Evolutionary conservation across 495 filamentous ascomycete species (phyloP).

Genomic region (Aspergillus egyptiacus): DNA sequence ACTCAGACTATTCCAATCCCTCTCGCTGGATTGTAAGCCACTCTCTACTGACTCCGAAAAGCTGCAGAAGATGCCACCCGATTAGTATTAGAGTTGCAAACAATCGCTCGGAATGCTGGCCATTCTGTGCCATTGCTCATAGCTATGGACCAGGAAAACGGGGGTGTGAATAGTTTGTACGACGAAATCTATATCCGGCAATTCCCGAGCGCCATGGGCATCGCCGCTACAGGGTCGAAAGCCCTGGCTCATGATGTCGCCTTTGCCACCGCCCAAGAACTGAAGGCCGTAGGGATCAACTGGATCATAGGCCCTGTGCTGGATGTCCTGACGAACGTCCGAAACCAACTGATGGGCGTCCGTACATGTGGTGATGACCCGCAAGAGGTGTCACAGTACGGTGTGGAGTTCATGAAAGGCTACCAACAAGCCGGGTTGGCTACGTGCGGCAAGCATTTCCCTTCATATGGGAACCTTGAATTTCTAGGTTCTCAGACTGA

Average conservation of each 20-base stretch:
- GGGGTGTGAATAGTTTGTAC: slow-evolving; percentile 87
- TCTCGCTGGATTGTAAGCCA: no score
- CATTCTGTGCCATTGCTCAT: slow-evolving; percentile 81
- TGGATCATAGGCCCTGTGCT: slow-evolving; percentile 84
- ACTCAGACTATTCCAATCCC: no score
- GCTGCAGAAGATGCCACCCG: slow-evolving; percentile 78
- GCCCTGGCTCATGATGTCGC: slow-evolving; percentile 75
- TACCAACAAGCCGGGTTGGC: slow-evolving; percentile 79
- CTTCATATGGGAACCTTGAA: slow-evolving; percentile 87
- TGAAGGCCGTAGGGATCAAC: slow-evolving; percentile 82
- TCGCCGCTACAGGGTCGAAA: slow-evolving; percentile 75
- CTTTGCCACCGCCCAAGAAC: slow-evolving; percentile 79
- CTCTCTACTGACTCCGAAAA: slow-evolving; percentile 34
- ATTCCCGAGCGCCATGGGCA: slow-evolving; percentile 86
- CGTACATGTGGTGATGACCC: slow-evolving; percentile 80
- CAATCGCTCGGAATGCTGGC: slow-evolving; percentile 77
- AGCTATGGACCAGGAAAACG: slow-evolving; percentile 88
- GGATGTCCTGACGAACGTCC: slow-evolving; percentile 84
- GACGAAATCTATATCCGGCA: slow-evolving; percentile 88
- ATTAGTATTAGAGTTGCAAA: slow-evolving; percentile 79
- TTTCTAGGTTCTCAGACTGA: slow-evolving; percentile 80
- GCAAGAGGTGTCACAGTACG: slow-evolving; percentile 82
- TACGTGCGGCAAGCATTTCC: slow-evolving; percentile 89
- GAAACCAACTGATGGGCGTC: slow-evolving; percentile 81
- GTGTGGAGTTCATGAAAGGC: slow-evolving; percentile 79